Conservation (phyloP, 1,139 yeast species). For the Diutina siamensis region DNA sequence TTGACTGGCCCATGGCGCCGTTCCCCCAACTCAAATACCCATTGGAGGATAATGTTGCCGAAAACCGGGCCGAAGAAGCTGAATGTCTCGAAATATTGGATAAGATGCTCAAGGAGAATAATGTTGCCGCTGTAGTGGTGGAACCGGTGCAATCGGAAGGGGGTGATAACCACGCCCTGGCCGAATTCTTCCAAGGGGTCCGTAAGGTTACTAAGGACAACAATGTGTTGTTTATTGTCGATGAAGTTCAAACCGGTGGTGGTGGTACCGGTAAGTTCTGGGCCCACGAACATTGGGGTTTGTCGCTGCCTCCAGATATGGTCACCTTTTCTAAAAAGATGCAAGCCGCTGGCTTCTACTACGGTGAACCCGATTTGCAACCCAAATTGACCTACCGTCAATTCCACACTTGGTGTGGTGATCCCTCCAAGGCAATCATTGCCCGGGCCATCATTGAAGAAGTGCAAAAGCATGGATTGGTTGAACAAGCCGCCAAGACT, state of each 20-base stretch:
- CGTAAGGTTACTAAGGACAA: slow-evolving; percentile 59
- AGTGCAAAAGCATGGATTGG: slow-evolving; percentile 47
- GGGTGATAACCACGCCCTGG: slow-evolving; percentile 77
- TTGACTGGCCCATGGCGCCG: slow-evolving; percentile 69
- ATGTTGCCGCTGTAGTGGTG: slow-evolving; percentile 47
- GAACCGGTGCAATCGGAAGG: slow-evolving; percentile 86
- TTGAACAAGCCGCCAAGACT: slow-evolving; percentile 40
- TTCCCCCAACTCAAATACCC: slow-evolving; percentile 61
- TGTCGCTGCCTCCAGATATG: slow-evolving; percentile 65
- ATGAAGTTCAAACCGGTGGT: slow-evolving; percentile 82
- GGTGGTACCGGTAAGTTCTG: slow-evolving; percentile 79
- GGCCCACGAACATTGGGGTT: slow-evolving; percentile 78
- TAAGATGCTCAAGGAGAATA: slow-evolving; percentile 34
- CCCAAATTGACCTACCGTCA: slow-evolving; percentile 72
- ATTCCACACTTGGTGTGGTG: slow-evolving; percentile 90
- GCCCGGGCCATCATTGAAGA: slow-evolving; percentile 62
- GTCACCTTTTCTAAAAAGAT: slow-evolving; percentile 79
- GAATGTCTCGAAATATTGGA: slow-evolving; percentile 50
- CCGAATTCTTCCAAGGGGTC: slow-evolving; percentile 65
- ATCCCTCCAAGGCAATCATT: slow-evolving; percentile 66
- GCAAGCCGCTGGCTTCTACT: slow-evolving; percentile 80
- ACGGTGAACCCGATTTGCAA: slow-evolving; percentile 54
- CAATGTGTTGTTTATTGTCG: slow-evolving; percentile 61
- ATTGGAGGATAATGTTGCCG: slow-evolving; percentile 37
- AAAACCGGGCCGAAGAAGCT: slow-evolving; percentile 49